Conservation (phyloP, 2,329 filamentous ascomycete species). For the Daldinia sp. region DNA sequence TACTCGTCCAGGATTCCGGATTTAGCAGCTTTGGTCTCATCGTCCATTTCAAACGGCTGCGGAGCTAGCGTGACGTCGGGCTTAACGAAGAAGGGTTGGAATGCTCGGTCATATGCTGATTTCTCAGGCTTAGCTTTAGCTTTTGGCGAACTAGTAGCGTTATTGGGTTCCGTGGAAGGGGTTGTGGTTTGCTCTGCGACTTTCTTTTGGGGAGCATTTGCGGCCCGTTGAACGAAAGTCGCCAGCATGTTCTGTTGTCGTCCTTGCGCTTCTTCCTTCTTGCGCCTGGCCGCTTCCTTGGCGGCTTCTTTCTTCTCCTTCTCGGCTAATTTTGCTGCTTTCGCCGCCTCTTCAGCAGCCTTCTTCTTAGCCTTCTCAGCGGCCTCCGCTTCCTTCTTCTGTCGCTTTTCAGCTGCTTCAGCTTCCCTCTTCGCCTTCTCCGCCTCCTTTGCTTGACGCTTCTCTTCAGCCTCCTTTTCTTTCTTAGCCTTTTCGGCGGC, state of each 20-base stretch:
- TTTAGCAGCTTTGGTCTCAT: constrained; percentile 65
- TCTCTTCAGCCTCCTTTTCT: constrained; percentile 56
- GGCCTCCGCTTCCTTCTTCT: constrained; percentile 54
- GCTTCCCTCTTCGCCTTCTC: constrained; percentile 53
- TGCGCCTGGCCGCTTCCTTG: constrained; percentile 60
- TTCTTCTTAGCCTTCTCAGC: constrained; percentile 53
- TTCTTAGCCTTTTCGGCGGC: constrained; percentile 42
- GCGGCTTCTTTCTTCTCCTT: constrained; percentile 60
- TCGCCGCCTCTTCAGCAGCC: constrained; percentile 38
- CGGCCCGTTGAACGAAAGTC: constrained; percentile 45
- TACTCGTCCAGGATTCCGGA: constrained; percentile 65
- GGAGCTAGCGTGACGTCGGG: constrained; percentile 78
- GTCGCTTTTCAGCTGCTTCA: constrained; percentile 58
- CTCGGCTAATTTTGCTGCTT: constrained; percentile 57
- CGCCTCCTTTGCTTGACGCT: constrained; percentile 55
- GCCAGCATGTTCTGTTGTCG: constrained; percentile 53
- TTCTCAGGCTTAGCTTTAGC: constrained; percentile 48
- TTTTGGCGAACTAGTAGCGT: constrained; percentile 42
- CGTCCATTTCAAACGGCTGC: constrained; percentile 68
- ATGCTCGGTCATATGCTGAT: constrained; percentile 75
- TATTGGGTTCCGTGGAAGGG: constrained; percentile 26
- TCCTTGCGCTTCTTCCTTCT: constrained; percentile 56
- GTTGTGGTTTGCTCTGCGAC: constrained; percentile 25
- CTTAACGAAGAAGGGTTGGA: constrained; percentile 85
- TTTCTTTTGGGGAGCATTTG: constrained; percentile 47